phyloP scores from a whole-genome alignment of 1,139 yeast genomes.

The Zygoascus hellenicus region DNA sequence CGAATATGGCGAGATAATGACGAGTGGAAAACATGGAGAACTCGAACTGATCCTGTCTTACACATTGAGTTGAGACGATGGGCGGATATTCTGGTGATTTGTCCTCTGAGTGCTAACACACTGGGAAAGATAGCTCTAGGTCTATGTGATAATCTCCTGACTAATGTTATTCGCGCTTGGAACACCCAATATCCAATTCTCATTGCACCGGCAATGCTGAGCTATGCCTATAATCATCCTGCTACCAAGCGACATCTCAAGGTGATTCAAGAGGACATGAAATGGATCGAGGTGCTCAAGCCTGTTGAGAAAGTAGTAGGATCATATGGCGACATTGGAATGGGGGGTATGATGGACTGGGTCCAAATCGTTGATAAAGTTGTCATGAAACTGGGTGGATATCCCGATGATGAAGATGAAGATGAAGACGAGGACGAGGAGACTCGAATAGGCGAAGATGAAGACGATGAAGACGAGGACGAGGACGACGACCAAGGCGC shows the following conservation, averaged over 20 bases:
- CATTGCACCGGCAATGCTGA: conserved; percentile 92
- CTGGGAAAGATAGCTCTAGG: conserved; percentile 87
- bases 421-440: conserved; percentile 64
- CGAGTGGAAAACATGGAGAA: conserved; percentile 87
- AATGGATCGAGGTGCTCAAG: conserved; percentile 80
- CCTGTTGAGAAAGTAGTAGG: conserved; percentile 94
- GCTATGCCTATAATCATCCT: conserved; percentile 81
- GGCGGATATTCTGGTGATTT: conserved; percentile 88
- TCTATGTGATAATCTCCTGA: conserved; percentile 78
- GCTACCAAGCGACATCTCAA: conserved; percentile 77
- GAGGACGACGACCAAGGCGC: conserved; percentile 35
- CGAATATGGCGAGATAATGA: conserved; percentile 84
- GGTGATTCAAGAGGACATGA: conserved; percentile 77
- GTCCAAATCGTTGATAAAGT: conserved; percentile 84
- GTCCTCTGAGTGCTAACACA: conserved; percentile 88
- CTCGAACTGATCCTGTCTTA: conserved; percentile 81
- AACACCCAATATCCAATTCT: conserved; percentile 80
- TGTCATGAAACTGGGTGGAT: conserved; percentile 79
- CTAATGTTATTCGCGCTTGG: conserved; percentile 91
- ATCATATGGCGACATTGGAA: conserved; percentile 89
- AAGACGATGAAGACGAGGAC: conserved; percentile 37
- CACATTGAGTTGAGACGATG: conserved; percentile 91
- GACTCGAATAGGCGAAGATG: conserved; percentile 36
- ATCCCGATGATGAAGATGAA: conserved; percentile 80
- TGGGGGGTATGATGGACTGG: conserved; percentile 98